Conservation (phyloP, 441 rosid genomes). For the Euphorbia celastroides region DNA sequence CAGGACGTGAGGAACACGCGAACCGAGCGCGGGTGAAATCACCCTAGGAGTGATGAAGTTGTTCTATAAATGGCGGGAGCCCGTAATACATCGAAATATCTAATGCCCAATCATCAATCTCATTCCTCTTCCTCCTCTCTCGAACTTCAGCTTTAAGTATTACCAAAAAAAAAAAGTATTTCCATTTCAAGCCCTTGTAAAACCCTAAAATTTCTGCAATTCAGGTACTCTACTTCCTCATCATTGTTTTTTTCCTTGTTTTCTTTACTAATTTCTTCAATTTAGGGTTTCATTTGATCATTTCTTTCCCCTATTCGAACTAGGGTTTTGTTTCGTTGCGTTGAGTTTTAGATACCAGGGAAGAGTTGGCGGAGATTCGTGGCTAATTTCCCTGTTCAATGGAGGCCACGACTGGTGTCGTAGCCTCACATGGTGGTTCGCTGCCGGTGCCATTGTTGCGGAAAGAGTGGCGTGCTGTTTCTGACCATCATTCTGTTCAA, state of each 20-base stretch:
- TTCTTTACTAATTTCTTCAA: constrained; percentile 2
- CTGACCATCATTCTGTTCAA: constrained; percentile 66
- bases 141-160: constrained; percentile 15
- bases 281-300: constrained; percentile 23
- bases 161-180: no score
- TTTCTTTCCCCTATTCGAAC: not conserved
- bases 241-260: not conserved
- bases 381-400: constrained; percentile 28
- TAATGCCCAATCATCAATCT: constrained; percentile 23
- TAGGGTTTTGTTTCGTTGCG: constrained; percentile 26
- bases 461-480: constrained; percentile 94
- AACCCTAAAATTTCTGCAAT: constrained; percentile 26
- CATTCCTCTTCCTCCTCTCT: not conserved
- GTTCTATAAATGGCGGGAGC: constrained; percentile 50
- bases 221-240: not conserved
- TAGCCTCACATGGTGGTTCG: constrained; percentile 64
- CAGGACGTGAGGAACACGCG: not conserved
- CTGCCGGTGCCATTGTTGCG: constrained; percentile 53
- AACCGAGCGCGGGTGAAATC: not conserved
- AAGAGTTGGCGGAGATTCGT: constrained; percentile 24
- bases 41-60: not conserved
- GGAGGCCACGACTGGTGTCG: constrained; percentile 68
- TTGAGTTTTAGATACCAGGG: constrained; percentile 4
- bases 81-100: constrained; percentile 9
- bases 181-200: constrained; percentile 19